Evolutionary conservation across 2,329 filamentous ascomycete species (phyloP).

Genomic region (Didymella keratinophila): DNA sequence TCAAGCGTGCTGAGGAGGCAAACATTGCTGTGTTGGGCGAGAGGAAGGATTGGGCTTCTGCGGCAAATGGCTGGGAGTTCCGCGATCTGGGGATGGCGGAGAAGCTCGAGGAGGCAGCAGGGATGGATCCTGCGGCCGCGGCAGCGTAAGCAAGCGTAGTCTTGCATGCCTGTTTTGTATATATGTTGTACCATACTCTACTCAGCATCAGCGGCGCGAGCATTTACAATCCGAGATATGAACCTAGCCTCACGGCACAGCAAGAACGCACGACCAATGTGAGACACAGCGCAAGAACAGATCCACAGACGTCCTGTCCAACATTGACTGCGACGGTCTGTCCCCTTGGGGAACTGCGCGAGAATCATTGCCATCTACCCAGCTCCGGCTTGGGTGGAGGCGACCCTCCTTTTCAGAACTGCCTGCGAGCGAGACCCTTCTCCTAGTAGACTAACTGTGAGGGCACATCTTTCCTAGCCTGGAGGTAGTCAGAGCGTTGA

Average conservation of each 20-base stretch:
- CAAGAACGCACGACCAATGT: too few relatives aligned
- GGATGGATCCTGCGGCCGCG: not conserved
- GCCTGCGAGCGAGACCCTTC: slow-evolving; percentile 45
- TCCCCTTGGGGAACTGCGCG: slow-evolving; percentile 10
- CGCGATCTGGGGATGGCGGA: slow-evolving; percentile 72
- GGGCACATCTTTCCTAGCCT: slow-evolving; percentile 28
- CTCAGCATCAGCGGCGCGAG: slow-evolving; percentile 5
- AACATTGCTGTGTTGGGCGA: slow-evolving; percentile 80
- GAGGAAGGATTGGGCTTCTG: slow-evolving; percentile 75
- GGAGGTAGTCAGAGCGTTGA: too few relatives aligned
- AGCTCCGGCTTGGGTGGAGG: slow-evolving; percentile 28
- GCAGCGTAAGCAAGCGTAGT: not conserved
- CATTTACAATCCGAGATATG: not conserved
- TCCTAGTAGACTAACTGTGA: slow-evolving; percentile 47
- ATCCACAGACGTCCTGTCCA: slow-evolving; percentile 9
- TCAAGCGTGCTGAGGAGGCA: slow-evolving; percentile 70
- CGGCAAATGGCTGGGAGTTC: slow-evolving; percentile 73
- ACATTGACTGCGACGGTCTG: slow-evolving; percentile 9
- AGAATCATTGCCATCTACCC: slow-evolving; percentile 11
- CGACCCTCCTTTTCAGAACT: slow-evolving; percentile 44
- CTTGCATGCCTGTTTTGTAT: slow-evolving; percentile 1
- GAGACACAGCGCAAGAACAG: slow-evolving; percentile 9
- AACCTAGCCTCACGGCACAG: not conserved
- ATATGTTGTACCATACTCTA: slow-evolving; percentile 8
- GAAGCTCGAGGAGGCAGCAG: slow-evolving; percentile 23